Conservation (phyloP, 225 moss, liverwort and hornwort species). For the Anthoceros angustus region DNA sequence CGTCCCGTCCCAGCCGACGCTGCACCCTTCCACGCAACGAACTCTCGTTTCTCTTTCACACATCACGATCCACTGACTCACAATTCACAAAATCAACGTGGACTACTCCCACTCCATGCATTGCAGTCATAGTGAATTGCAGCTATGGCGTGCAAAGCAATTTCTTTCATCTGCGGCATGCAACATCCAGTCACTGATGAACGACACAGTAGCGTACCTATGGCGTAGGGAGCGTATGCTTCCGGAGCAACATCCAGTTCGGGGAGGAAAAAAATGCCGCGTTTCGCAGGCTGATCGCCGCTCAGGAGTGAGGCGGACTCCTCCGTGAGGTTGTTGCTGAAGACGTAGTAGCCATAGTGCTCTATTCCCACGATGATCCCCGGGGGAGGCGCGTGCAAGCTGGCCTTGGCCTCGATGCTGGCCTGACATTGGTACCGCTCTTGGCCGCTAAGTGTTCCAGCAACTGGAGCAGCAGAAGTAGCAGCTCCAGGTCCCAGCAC, state of each 20-base stretch:
- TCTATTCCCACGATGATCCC: not conserved
- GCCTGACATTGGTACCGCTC: too few species aligned
- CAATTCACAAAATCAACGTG: not conserved
- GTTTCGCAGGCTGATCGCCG: not conserved
- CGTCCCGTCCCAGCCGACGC: too few species aligned
- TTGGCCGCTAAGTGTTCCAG: too few species aligned
- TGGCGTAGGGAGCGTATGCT: not conserved
- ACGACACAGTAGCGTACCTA: not conserved
- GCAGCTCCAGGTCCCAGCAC: too few species aligned
- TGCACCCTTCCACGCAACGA: not conserved
- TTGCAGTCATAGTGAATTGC: too few species aligned
- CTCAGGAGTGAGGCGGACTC: not conserved
- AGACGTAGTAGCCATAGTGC: not conserved
- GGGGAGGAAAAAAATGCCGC: not conserved
- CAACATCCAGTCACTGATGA: too few species aligned
- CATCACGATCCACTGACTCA: not conserved
- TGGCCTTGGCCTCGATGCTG: not conserved
- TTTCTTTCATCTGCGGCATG: too few species aligned
- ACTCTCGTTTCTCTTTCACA: not conserved
- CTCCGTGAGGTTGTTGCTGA: not conserved
- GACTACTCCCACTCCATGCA: too few species aligned
- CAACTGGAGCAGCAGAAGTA: too few species aligned
- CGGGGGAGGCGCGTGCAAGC: not conserved
- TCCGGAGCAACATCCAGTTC: not conserved
- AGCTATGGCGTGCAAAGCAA: too few species aligned